Evolutionary conservation across 1,284 basidiomycete species (phyloP).

Genomic region (Apiotrichum domesticum): DNA sequence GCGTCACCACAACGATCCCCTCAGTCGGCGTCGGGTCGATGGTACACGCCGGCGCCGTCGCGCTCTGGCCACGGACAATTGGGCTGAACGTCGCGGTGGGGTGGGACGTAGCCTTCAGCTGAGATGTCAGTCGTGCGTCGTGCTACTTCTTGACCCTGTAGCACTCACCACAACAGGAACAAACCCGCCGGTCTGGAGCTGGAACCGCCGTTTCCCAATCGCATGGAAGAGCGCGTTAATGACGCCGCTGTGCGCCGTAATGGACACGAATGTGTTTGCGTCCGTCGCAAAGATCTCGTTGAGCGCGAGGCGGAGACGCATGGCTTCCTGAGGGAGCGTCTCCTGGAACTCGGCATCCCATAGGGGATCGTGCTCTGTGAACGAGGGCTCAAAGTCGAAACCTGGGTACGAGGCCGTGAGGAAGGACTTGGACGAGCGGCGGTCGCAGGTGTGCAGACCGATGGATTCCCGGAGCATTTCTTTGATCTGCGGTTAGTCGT

Average conservation of each 20-base stretch:
- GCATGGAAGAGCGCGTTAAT: slow-evolving; percentile 35
- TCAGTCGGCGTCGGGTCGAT: too few species aligned
- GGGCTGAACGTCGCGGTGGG: slow-evolving; percentile 15
- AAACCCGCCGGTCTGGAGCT: slow-evolving; percentile 29
- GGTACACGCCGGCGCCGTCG: slow-evolving; percentile 17
- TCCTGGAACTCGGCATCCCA: slow-evolving; percentile 36
- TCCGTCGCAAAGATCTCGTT: slow-evolving; percentile 39
- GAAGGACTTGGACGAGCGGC: slow-evolving; percentile 26
- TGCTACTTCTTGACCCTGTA: neutral
- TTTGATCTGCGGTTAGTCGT: slow-evolving; percentile 20
- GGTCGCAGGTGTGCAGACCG: slow-evolving; percentile 39
- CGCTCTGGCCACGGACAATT: slow-evolving; percentile 21
- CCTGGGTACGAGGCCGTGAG: slow-evolving; percentile 22
- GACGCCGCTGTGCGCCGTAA: slow-evolving; percentile 42
- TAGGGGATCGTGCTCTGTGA: slow-evolving; percentile 37
- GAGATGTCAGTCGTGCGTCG: neutral
- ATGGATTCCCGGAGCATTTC: slow-evolving; percentile 32
- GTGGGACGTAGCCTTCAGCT: slow-evolving; percentile 20
- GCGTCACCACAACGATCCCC: too few species aligned
- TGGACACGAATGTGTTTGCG: slow-evolving; percentile 28
- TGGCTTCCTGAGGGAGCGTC: slow-evolving; percentile 21
- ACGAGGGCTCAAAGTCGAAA: slow-evolving; percentile 32
- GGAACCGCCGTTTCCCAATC: slow-evolving; percentile 22
- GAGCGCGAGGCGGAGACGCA: slow-evolving; percentile 25
- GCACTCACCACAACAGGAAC: slow-evolving; percentile 23